These are phyloP conservation scores for Verticillium dahliae DNA, from an alignment of 2,329 filamentous ascomycete species.

Conservation along the genomic window DNA sequence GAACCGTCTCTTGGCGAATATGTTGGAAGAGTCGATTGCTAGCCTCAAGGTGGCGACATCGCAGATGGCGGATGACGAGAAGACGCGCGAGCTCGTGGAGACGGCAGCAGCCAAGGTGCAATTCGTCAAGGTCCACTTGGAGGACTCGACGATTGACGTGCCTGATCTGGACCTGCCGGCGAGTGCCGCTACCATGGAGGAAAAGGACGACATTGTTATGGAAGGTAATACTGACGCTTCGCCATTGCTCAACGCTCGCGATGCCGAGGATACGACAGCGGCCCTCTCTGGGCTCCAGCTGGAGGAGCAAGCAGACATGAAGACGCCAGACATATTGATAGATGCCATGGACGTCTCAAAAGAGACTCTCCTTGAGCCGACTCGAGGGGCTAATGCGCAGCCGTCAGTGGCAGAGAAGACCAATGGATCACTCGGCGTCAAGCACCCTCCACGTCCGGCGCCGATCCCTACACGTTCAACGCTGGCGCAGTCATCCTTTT, in stretches of 20 bases:
- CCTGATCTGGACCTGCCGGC: slow-evolving; percentile 20
- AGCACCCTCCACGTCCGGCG: slow-evolving; percentile 15
- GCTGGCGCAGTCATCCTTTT: slow-evolving; percentile 68
- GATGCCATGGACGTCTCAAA: slow-evolving; percentile 6
- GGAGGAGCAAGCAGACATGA: not conserved
- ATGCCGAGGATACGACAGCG: slow-evolving; percentile 2
- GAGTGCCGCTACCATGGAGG: slow-evolving; percentile 2
- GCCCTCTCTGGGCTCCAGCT: slow-evolving; percentile 4
- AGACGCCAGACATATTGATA: not conserved
- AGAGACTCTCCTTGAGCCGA: not conserved
- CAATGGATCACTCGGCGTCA: not conserved
- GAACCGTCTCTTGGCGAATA: slow-evolving; percentile 58
- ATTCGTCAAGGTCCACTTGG: slow-evolving; percentile 56
- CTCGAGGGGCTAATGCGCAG: not conserved
- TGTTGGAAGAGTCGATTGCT: slow-evolving; percentile 61
- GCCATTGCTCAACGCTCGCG: not conserved
- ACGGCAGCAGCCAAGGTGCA: slow-evolving; percentile 56
- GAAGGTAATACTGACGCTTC: not conserved
- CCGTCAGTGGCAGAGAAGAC: not conserved
- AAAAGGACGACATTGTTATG: slow-evolving; percentile 3
- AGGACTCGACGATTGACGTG: slow-evolving; percentile 48
- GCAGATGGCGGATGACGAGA: slow-evolving; percentile 39
- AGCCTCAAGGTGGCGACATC: slow-evolving; percentile 55
- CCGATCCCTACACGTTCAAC: slow-evolving; percentile 56
- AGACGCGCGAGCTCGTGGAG: slow-evolving; percentile 48